phyloP scores from a whole-genome alignment of 1,284 basidiomycete genomes.

The Trametes hirsuta region DNA sequence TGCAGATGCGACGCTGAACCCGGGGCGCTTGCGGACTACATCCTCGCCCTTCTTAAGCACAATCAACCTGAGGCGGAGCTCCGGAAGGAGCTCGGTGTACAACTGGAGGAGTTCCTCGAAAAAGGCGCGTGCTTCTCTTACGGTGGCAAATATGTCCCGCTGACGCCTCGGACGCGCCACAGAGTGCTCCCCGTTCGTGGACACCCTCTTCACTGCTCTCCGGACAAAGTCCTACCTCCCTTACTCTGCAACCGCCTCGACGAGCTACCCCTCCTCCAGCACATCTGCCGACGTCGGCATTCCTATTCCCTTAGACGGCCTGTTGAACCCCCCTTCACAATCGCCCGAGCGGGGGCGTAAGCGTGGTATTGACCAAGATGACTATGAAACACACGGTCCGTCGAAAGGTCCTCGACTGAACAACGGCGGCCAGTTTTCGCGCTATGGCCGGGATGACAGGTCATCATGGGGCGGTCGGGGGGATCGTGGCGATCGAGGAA shows the following conservation, averaged over 20 bases:
- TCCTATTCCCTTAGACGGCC: conserved; percentile 74
- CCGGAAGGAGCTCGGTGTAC: conserved; percentile 73
- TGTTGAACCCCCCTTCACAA: conserved; percentile 50
- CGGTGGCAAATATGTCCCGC: conserved; percentile 4
- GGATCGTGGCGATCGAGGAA: conserved; percentile 33
- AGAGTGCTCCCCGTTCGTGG: conserved; percentile 83
- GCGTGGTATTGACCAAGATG: conserved; percentile 63
- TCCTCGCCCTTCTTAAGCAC: conserved; percentile 92
- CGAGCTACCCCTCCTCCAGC: conserved; percentile 36
- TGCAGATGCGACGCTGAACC: conserved; percentile 95
- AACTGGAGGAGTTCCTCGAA: conserved; percentile 92
- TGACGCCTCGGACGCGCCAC: conserved; percentile 13
- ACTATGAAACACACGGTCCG: conserved; percentile 60
- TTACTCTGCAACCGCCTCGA: conserved; percentile 47
- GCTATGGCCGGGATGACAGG: conserved; percentile 46
- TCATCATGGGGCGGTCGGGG: conserved; percentile 44
- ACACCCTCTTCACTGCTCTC: conserved; percentile 82
- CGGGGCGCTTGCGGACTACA: conserved; percentile 91
- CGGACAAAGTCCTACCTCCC: conserved; percentile 83
- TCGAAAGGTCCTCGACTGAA: conserved; percentile 72
- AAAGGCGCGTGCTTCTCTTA: conserved; percentile 57
- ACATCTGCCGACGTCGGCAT: conserved; percentile 62
- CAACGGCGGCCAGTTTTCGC: conserved; percentile 62
- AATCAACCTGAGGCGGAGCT: conserved; percentile 85
- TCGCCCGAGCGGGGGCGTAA: conserved; percentile 63